These are phyloP conservation scores for Bryoglossum gracile DNA, from an alignment of 495 filamentous ascomycete species.

Conservation along the genomic window DNA sequence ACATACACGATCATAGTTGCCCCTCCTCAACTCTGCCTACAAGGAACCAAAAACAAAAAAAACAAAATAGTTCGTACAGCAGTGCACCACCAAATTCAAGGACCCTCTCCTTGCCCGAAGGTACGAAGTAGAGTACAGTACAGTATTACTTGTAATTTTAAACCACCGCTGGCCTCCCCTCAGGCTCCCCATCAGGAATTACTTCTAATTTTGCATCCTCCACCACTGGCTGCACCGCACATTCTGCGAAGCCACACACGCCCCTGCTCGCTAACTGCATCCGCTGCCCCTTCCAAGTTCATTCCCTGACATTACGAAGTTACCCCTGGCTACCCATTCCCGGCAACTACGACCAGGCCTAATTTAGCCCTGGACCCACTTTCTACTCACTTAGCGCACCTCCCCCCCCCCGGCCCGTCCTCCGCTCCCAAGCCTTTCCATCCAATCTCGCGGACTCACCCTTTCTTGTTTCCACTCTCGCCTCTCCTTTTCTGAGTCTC, in stretches of 20 bases:
- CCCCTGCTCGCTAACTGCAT: neutral
- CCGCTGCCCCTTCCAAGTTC: neutral
- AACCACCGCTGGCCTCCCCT: too few relatives aligned
- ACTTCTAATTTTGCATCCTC: too few relatives aligned
- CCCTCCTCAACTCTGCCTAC: too few relatives aligned
- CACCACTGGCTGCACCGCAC: too few relatives aligned
- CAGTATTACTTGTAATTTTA: too few relatives aligned
- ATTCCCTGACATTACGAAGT: neutral
- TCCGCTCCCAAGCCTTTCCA: neutral
- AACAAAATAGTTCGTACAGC: too few relatives aligned
- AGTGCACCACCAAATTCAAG: too few relatives aligned
- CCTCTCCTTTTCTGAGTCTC: constrained; percentile 15
- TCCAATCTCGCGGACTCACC: neutral
- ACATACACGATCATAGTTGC: too few relatives aligned
- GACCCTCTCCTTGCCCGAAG: too few relatives aligned
- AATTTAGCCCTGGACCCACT: neutral
- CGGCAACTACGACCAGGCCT: neutral
- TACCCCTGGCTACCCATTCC: neutral
- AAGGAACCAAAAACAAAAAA: too few relatives aligned
- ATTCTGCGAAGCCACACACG: neutral
- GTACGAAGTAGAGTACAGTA: too few relatives aligned
- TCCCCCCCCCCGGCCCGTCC: neutral
- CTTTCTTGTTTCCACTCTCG: constrained; percentile 1
- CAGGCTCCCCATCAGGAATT: too few relatives aligned
- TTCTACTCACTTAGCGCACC: neutral